phyloP scores from a whole-genome alignment of 1,139 yeast species.

The Scheffersomyces parashehatae region DNA sequence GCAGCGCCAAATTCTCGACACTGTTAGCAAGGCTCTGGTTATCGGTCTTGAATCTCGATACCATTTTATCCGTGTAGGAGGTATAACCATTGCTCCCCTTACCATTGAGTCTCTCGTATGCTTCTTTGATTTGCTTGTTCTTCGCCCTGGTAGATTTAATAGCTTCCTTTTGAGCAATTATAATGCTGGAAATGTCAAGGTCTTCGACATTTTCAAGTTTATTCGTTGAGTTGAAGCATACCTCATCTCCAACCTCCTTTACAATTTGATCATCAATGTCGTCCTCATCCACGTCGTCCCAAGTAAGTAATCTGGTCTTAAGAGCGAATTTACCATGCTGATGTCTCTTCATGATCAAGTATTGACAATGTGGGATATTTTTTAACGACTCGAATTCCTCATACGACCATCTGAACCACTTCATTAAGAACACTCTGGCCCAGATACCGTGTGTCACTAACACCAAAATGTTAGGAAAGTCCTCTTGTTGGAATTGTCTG shows the following conservation, averaged over 20 bases:
- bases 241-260: constrained; percentile 44
- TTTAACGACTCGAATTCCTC: constrained; percentile 82
- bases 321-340: constrained; percentile 44
- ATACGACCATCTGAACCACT: constrained; percentile 91
- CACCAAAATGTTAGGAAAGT: constrained; percentile 73
- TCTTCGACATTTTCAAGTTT: constrained; percentile 40
- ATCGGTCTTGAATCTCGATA: constrained; percentile 22
- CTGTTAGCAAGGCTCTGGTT: constrained; percentile 34
- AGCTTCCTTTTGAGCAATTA: constrained; percentile 48
- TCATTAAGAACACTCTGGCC: constrained; percentile 89
- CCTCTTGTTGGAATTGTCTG: constrained; percentile 69
- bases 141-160: constrained; percentile 38
- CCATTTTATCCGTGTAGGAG: constrained; percentile 13
- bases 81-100: constrained; percentile 13
- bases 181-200: constrained; percentile 41
- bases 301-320: constrained; percentile 56
- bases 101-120: constrained; percentile 21
- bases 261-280: constrained; percentile 41
- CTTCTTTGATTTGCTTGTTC: constrained; percentile 37
- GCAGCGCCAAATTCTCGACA: constrained; percentile 12
- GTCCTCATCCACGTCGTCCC: constrained; percentile 56
- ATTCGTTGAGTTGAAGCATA: constrained; percentile 40
- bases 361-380: constrained; percentile 83
- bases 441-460: constrained; percentile 92
- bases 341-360: constrained; percentile 68